A percentile compares a stretch with the other conserved stretches of the same genome.
Evolutionary conservation across 2,329 filamentous ascomycete genomes (phyloP).

Genomic region (Ramichloridium luteum): DNA sequence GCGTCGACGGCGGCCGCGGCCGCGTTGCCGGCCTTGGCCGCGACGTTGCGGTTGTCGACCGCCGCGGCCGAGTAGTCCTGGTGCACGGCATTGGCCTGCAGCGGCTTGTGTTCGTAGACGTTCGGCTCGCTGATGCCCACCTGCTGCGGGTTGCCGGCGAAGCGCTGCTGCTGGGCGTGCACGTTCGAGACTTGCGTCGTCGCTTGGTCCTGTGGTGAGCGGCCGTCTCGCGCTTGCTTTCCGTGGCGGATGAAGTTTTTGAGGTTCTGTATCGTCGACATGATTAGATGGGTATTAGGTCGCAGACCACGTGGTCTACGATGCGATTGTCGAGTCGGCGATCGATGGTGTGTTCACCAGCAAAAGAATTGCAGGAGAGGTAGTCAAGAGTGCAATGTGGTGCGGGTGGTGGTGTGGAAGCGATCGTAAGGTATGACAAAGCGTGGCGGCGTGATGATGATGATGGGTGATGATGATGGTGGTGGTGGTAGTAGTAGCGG

Average conservation of each 20-base stretch:
- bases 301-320: no score
- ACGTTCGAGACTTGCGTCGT: conserved; percentile 52
- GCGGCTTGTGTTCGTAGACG: conserved; percentile 45
- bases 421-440: no score
- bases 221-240: conserved; percentile 72
- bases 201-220: conserved; percentile 46
- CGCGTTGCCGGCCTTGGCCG: conserved; percentile 53
- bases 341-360: no score
- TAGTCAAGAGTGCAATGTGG: no score
- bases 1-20: conserved; percentile 52
- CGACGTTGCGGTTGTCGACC: conserved; percentile 51
- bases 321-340: no score
- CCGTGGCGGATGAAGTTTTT: conserved; percentile 98
- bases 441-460: no score
- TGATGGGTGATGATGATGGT: no score
- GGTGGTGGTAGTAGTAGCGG: no score
- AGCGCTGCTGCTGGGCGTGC: conserved; percentile 50
- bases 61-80: conserved; percentile 49
- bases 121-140: conserved; percentile 47
- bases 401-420: no score
- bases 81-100: conserved; percentile 37
- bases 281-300: conserved; percentile 28
- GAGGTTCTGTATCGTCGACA: conserved; percentile 78
- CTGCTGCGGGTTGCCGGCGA: conserved; percentile 28
- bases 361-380: no score